Conservation (phyloP, 345 rosid genomes). For the Luvunga scandens region DNA sequence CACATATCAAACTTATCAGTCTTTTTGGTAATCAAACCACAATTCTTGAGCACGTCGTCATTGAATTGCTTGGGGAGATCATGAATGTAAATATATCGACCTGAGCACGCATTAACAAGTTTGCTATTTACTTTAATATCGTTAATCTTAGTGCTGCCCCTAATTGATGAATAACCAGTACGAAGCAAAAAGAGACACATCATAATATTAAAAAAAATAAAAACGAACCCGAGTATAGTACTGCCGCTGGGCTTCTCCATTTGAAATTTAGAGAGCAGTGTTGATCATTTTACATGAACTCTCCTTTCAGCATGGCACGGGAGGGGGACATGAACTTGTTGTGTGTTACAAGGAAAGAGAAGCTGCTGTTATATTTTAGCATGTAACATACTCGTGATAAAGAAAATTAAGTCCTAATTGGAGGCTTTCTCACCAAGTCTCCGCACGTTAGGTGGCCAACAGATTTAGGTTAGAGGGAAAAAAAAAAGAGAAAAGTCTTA, state of each 20-base stretch:
- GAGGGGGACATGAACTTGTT: too few species aligned
- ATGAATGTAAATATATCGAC: constrained; percentile 39
- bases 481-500: too few species aligned
- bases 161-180: not conserved
- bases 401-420: too few species aligned
- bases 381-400: too few species aligned
- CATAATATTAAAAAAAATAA: constrained; percentile 5
- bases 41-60: constrained; percentile 35
- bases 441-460: too few species aligned
- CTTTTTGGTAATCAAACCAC: constrained; percentile 26
- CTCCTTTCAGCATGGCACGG: too few species aligned
- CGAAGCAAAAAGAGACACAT: not conserved
- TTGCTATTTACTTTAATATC: not conserved
- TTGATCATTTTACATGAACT: too few species aligned
- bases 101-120: constrained; percentile 18
- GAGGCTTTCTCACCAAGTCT: too few species aligned
- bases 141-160: not conserved
- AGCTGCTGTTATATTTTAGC: too few species aligned
- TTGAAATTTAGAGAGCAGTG: too few species aligned
- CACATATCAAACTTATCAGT: constrained; percentile 38
- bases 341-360: too few species aligned
- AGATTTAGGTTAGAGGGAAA: too few species aligned
- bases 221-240: constrained; percentile 3
- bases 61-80: constrained; percentile 39
- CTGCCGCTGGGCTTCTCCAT: not conserved